Conservation (phyloP, 1,284 basidiomycete genomes). For the Moesziomyces sp. region DNA sequence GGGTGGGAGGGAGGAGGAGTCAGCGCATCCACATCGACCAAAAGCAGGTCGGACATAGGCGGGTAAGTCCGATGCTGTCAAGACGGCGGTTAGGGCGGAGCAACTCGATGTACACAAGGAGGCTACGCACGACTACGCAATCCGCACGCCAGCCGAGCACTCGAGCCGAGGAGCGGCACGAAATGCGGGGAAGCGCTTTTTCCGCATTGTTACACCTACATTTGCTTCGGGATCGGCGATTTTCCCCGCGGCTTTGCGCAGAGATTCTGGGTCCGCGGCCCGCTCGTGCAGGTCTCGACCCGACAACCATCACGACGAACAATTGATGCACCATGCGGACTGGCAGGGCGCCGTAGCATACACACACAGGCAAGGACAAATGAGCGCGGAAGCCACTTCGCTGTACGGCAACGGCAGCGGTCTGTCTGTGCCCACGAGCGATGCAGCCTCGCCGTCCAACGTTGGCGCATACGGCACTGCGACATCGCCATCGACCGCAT, state of each 20-base stretch:
- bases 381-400: not conserved
- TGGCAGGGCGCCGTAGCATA: not conserved
- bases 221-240: not conserved
- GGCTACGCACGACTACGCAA: slow-evolving; percentile 3
- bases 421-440: not conserved
- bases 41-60: slow-evolving; percentile 13
- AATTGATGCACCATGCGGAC: not conserved
- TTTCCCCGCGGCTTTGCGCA: not conserved
- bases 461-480: too few relatives aligned
- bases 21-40: too few relatives aligned
- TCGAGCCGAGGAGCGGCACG: not conserved
- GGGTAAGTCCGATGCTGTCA: slow-evolving; percentile 1
- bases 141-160: not conserved
- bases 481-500: not conserved
- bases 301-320: too few relatives aligned
- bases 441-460: not conserved
- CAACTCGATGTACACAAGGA: not conserved
- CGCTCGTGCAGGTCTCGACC: too few relatives aligned
- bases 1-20: too few relatives aligned
- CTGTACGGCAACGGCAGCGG: too few relatives aligned
- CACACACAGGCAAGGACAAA: too few relatives aligned
- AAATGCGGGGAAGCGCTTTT: not conserved
- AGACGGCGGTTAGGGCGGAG: not conserved
- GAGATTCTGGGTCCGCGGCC: not conserved
- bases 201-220: not conserved